Evolutionary conservation across 495 filamentous ascomycete genomes (phyloP), one percentile per base, ranked within the genome.

Genomic region (Jackrogersella multiformis): DNA sequence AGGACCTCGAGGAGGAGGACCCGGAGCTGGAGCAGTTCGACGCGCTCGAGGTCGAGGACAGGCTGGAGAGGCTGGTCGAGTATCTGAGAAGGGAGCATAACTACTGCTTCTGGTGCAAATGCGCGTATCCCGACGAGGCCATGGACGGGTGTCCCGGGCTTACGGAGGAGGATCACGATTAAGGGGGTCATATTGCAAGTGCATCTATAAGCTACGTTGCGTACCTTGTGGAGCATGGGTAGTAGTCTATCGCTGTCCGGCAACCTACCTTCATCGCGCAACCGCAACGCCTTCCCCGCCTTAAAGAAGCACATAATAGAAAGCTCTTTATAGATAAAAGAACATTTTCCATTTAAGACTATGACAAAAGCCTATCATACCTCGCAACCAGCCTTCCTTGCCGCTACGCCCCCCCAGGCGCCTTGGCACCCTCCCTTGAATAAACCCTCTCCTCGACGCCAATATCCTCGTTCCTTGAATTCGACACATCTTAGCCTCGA

Each of bases 41-140:
- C 68, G 83, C 82, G 4, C 76, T 94, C 4, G 82, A 86, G 2
- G 80, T 84, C 1, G 80, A 78, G 1, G 89, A 96, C 68, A 84
- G 84, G 64, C 73, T 97, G 52, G 72, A 78, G 10, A 86, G 77
- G 56, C 72, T 97, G 8, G 85, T 95, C 9, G 67, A 76, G 20
- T 87, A 90, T 74, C 72, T 99, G 36, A 84, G 94, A 20, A 80
- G 88, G 26, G 85, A 82, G 68, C 83, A 91, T 69, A 76, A 82
- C 38, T 99, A 99, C 74, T 99, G 95, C 80, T 97, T 97, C 75
- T 99, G 93, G 93, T 99, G 95, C 75, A 97, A 97, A 74, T 90
- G 83, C 75, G 78, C 81, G 41, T 98, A 97, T 71, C 75, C 79
- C 0, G 88, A 89, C 48, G 83, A 74, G 13, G 78, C 82, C 64